phyloP scores from a whole-genome alignment of 2,329 filamentous ascomycete genomes.

The Aspergillus neotritici region DNA sequence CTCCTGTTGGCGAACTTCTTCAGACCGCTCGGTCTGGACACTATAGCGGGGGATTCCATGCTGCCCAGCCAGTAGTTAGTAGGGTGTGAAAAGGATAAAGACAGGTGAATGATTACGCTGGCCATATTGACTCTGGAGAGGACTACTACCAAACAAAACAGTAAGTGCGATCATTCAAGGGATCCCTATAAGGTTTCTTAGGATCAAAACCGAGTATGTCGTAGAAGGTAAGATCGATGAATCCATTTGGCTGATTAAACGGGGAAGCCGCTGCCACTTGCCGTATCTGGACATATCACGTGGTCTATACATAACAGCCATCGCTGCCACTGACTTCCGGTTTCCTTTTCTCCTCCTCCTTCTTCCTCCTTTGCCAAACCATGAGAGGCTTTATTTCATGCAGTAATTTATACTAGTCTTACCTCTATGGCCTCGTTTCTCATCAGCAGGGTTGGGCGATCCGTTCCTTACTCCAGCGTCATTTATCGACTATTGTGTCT shows the following conservation, averaged over 20 bases:
- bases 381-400: too few species aligned
- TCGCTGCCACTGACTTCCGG: too few species aligned
- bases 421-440: not conserved
- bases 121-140: constrained; percentile 20
- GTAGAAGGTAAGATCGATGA: not conserved
- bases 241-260: constrained; percentile 1
- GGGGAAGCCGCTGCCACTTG: constrained; percentile 8
- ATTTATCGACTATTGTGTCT: too few species aligned
- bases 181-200: not conserved
- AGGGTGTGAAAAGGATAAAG: not conserved
- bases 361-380: too few species aligned
- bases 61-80: constrained; percentile 45
- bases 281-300: constrained; percentile 10
- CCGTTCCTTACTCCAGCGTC: constrained; percentile 14
- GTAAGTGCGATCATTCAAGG: not conserved
- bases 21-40: constrained; percentile 54
- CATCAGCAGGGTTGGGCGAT: not conserved
- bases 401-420: not conserved
- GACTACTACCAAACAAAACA: too few species aligned
- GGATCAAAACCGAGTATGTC: not conserved
- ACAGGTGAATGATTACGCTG: constrained; percentile 21
- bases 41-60: constrained; percentile 74
- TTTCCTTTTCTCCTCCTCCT: too few species aligned
- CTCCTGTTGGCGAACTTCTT: constrained; percentile 66
- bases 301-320: not conserved